Conservation (phyloP, 1,139 yeast species). For the Debaryomyces udenii region DNA sequence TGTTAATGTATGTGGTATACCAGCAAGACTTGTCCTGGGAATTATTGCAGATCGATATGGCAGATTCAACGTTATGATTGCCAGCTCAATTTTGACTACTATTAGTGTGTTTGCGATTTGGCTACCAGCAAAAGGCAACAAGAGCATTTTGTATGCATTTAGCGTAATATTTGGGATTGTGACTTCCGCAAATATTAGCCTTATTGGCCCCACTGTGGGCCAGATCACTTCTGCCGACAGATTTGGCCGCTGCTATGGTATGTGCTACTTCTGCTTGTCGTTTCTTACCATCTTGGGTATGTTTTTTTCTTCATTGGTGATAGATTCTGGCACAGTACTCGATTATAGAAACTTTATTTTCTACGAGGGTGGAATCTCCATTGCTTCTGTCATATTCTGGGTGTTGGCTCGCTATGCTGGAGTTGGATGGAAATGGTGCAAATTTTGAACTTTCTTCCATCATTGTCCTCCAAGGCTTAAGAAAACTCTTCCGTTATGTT, state of each 20-base stretch:
- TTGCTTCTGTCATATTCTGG: slow-evolving; percentile 26
- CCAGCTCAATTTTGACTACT: slow-evolving; percentile 39
- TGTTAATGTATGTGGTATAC: slow-evolving; percentile 49
- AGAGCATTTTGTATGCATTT: slow-evolving; percentile 25
- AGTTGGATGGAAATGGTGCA: slow-evolving; percentile 31
- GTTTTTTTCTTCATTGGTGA: slow-evolving; percentile 32
- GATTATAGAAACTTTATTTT: slow-evolving; percentile 28
- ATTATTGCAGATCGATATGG: slow-evolving; percentile 52
- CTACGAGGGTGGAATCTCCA: slow-evolving; percentile 31
- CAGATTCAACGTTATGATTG: slow-evolving; percentile 54
- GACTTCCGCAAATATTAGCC: slow-evolving; percentile 33
- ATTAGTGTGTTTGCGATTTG: slow-evolving; percentile 47
- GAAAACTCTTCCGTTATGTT: too few species aligned
- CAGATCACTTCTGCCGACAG: slow-evolving; percentile 66
- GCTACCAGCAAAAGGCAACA: slow-evolving; percentile 39
- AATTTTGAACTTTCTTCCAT: slow-evolving; percentile 21
- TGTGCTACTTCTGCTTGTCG: slow-evolving; percentile 65
- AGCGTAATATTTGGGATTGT: slow-evolving; percentile 32
- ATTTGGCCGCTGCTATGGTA: slow-evolving; percentile 72
- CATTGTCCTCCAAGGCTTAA: too few species aligned
- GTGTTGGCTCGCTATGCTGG: slow-evolving; percentile 23
- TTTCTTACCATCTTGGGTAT: slow-evolving; percentile 54
- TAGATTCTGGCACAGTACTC: slow-evolving; percentile 20
- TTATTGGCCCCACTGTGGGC: slow-evolving; percentile 50
- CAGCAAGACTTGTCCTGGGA: slow-evolving; percentile 53